Conservation (phyloP, 1,284 basidiomycete species). For the Irpex lacteus region DNA sequence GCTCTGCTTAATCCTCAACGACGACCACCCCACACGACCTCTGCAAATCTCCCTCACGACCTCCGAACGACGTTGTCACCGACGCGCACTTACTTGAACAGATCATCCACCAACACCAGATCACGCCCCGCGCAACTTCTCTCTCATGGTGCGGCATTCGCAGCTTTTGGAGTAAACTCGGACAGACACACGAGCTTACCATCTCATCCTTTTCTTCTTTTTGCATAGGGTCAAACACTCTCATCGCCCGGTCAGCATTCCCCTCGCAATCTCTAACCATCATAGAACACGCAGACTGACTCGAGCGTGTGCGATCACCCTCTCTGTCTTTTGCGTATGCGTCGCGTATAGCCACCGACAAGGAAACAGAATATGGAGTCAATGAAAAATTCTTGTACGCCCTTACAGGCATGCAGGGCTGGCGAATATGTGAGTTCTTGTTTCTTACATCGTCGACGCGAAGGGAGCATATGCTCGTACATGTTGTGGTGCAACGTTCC, state of each 20-base stretch:
- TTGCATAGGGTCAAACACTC: conserved; percentile 66
- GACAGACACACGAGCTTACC: conserved; percentile 38
- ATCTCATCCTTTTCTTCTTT: conserved; percentile 12
- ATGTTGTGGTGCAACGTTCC: too few species aligned
- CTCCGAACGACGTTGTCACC: background rate
- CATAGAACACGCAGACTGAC: background rate
- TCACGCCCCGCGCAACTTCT: background rate
- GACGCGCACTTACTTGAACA: background rate
- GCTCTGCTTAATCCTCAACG: background rate
- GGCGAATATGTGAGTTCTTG: conserved; percentile 88
- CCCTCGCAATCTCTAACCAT: conserved; percentile 4
- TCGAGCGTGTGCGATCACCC: background rate
- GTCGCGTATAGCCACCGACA: conserved; percentile 67
- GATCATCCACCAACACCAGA: background rate
- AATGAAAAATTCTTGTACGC: conserved; percentile 82
- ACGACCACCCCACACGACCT: background rate
- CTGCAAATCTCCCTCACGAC: background rate
- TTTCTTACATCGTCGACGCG: background rate
- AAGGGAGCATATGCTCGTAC: background rate
- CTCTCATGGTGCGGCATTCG: background rate
- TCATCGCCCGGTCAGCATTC: conserved; percentile 57
- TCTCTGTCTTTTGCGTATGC: conserved; percentile 26
- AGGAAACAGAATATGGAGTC: conserved; percentile 77
- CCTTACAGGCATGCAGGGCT: conserved; percentile 98
- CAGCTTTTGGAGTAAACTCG: background rate